phyloP scores from a whole-genome alignment of 257 asterid species.

The Plectranthus barbatus region DNA sequence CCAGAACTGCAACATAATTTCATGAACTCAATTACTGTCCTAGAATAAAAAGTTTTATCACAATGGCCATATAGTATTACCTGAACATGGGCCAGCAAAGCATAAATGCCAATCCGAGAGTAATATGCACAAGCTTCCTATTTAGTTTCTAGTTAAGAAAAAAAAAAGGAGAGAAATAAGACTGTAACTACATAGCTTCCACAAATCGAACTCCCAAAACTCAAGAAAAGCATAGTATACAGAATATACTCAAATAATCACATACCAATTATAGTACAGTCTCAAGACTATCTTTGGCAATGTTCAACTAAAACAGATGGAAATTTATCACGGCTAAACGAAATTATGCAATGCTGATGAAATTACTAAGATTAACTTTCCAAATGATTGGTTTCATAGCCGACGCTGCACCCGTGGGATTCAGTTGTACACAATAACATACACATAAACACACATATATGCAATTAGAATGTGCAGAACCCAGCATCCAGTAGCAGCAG shows the following conservation, averaged over 20 bases:
- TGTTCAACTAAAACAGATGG: neutral
- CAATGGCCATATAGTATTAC: conserved; percentile 25
- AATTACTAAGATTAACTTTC: neutral
- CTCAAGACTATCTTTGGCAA: neutral
- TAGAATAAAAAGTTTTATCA: neutral
- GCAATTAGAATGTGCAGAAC: neutral
- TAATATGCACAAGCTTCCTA: conserved; percentile 74
- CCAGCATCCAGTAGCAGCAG: neutral
- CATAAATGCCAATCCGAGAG: conserved; percentile 82
- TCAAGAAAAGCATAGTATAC: neutral
- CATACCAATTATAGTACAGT: neutral
- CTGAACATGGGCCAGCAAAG: conserved; percentile 99
- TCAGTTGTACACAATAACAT: neutral
- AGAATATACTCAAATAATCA: too few species aligned
- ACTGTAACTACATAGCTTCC: too few species aligned
- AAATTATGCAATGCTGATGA: neutral
- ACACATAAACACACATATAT: neutral
- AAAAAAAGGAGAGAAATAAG: neutral
- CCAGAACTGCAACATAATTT: conserved; percentile 52
- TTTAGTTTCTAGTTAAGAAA: conserved; percentile 30
- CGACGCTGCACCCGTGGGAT: neutral
- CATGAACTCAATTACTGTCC: conserved; percentile 18
- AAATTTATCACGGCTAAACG: neutral
- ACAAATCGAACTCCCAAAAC: neutral
- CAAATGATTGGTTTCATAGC: neutral